phyloP scores from a whole-genome alignment of 2,329 filamentous ascomycete species.

The Hypoxylon sp. region DNA sequence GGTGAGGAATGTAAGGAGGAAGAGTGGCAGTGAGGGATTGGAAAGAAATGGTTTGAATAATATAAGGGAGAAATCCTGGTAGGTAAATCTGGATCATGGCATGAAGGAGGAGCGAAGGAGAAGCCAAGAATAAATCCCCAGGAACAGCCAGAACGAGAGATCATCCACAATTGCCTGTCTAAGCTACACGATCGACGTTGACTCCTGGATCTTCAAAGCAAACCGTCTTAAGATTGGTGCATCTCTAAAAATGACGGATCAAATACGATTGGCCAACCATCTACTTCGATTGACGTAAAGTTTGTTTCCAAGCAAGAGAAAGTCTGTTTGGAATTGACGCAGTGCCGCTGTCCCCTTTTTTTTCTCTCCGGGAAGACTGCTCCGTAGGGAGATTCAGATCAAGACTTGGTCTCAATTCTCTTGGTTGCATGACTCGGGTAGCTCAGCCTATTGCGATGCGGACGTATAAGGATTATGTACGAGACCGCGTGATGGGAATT shows the following conservation, averaged over 20 bases:
- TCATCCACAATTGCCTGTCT: constrained; percentile 37
- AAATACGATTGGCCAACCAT: constrained; percentile 39
- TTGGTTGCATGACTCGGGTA: constrained; percentile 43
- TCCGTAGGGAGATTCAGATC: constrained; percentile 22
- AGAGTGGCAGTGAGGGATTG: constrained; percentile 20
- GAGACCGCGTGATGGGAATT: constrained; percentile 45
- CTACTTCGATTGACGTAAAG: constrained; percentile 39
- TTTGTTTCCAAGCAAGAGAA: constrained; percentile 34
- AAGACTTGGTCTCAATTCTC: constrained; percentile 15
- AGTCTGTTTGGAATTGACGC: constrained; percentile 30
- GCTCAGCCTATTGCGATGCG: constrained; percentile 43
- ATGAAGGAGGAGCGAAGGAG: background rate
- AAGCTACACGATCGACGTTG: constrained; percentile 43
- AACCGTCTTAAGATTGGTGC: constrained; percentile 38
- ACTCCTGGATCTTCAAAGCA: constrained; percentile 43
- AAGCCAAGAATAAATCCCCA: constrained; percentile 32
- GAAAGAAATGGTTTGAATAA: constrained; percentile 30
- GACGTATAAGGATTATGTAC: constrained; percentile 40
- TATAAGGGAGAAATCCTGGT: constrained; percentile 17
- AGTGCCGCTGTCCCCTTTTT: constrained; percentile 24
- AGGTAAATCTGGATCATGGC: constrained; percentile 29
- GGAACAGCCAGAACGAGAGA: constrained; percentile 29
- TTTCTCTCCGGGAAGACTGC: constrained; percentile 14
- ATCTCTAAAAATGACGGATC: constrained; percentile 35
- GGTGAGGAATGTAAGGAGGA: constrained; percentile 14